Percentiles rank a stretch among this genome's conserved stretches.
phyloP scores from a whole-genome alignment of 495 filamentous ascomycete species.

The Zalerion maritima region DNA sequence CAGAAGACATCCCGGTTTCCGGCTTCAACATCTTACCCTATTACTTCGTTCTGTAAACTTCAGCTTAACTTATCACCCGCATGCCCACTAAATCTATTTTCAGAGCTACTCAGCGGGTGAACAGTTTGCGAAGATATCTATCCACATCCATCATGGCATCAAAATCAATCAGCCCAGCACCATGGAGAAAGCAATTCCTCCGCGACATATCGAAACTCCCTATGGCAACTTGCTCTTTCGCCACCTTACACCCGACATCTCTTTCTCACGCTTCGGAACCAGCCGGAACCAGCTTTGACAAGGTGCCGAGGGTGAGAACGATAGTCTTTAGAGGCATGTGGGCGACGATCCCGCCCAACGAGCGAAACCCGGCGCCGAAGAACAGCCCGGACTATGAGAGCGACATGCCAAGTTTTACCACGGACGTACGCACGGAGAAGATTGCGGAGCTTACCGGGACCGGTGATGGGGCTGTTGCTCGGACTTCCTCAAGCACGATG shows the following conservation, averaged over 20 bases:
- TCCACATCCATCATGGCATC: background rate
- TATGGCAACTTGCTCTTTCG: conserved; percentile 55
- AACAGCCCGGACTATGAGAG: conserved; percentile 59
- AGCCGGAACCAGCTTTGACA: conserved; percentile 1
- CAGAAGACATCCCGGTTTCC: no score
- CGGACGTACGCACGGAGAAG: conserved; percentile 80
- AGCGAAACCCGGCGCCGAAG: conserved; percentile 41
- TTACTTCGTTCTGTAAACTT: no score
- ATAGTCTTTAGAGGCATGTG: conserved; percentile 74
- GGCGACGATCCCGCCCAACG: conserved; percentile 50
- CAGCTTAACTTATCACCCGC: no score
- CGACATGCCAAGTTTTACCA: conserved; percentile 70
- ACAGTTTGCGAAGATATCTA: no score
- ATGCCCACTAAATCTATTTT: no score
- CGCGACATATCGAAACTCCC: conserved; percentile 45
- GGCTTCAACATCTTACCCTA: no score
- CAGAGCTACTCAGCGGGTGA: no score
- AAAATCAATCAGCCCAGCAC: conserved; percentile 19
- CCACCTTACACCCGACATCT: conserved; percentile 40
- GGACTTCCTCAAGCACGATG: conserved; percentile 4
- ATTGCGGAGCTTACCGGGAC: conserved; percentile 46
- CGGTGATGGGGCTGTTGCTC: conserved; percentile 7
- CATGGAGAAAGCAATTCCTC: conserved; percentile 55
- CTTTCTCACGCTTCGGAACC: conserved; percentile 5
- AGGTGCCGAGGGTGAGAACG: conserved; percentile 29